Base-by-base conservation (phyloP, 176 grass and related monocot species). In the Aegilops speltoides region DNA sequence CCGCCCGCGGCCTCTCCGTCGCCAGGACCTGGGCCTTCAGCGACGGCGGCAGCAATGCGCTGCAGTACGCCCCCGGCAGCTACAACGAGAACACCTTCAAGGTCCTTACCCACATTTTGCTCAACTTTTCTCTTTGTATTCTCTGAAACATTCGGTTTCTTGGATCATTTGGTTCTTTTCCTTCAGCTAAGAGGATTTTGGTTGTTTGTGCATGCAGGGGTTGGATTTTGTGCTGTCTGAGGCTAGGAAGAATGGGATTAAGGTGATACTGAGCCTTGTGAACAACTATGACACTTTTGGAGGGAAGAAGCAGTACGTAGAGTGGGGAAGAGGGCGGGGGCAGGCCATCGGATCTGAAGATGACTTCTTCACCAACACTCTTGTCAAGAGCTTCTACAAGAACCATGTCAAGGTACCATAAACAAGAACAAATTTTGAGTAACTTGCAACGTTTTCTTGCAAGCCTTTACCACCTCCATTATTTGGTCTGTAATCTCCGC, bases 301-400 rank as follows among this genome's bases (percentile, higher is more conserved):
- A 88, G 97, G 97, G 85, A 99, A 81, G 83, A 94, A 90, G 90
- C 94, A 99, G 84, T 99, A 99, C 76, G 92, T 97, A 75, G n/a
- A 90, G 62, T 99, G 97, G 97, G 97, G 90, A 15, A 99, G 94
- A 83, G 79, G 57, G 73, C 89, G 87, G 71, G 94, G 94, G 54
- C 97, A 97, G 85, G 33, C 32, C 85, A 93, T 99, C 89, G 92
- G 77, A 26, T 94, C 94, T 22, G 94, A 94, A 3, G 97, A 97
- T 37, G 94, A 90, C 19, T 99, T 99, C 89, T 99, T 93, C 94
- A 94, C 94, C 32, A 93, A 99, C 52, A 65, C 83, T 73, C 23
- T 93, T 19, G 97, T 94, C 23, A 97, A 93, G 89, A 68, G 40
- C 31, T 91, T 83, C 73, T 99, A 97, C 83, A 99, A 94, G 87